Evolutionary conservation across 306 rosid genomes (phyloP).

Genomic region (Hippophae rhamnoides): DNA sequence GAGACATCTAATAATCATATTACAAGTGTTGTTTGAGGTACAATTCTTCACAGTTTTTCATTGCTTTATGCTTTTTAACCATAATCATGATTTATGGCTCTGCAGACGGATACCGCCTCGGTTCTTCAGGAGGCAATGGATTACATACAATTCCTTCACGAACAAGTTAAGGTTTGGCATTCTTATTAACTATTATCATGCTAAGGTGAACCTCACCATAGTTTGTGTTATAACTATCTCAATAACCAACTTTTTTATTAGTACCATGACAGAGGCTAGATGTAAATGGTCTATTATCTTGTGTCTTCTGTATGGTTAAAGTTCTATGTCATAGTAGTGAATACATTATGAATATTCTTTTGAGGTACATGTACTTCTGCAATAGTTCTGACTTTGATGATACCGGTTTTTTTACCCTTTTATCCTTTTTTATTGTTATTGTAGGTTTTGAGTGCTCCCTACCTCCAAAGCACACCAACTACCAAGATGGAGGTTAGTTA

Average conservation of each 20-base stretch:
- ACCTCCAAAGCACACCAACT: constrained; percentile 51
- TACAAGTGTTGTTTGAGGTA: too few relatives aligned
- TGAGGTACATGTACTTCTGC: not conserved
- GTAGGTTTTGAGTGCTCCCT: constrained; percentile 95
- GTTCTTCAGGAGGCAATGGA: constrained; percentile 90
- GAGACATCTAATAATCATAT: not conserved
- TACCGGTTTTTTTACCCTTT: not conserved
- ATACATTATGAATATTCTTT: not conserved
- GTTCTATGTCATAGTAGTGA: too few relatives aligned
- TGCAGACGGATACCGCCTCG: constrained; percentile 99
- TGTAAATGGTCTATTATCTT: too few relatives aligned
- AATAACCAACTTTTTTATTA: too few relatives aligned
- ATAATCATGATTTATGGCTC: constrained; percentile 10
- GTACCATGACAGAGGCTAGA: too few relatives aligned
- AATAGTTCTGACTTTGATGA: not conserved
- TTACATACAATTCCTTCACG: constrained; percentile 81
- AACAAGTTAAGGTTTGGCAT: constrained; percentile 89
- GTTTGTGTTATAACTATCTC: too few relatives aligned
- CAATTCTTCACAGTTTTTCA: not conserved
- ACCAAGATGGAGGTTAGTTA: constrained; percentile 54
- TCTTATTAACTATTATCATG: constrained; percentile 5
- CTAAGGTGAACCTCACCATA: too few relatives aligned
- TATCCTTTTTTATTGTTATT: constrained; percentile 7
- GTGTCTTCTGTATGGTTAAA: too few relatives aligned
- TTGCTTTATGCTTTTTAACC: not conserved